Evolutionary conservation across 2,329 filamentous ascomycete species (phyloP).

Genomic region (Dactylellina haptotyla): DNA sequence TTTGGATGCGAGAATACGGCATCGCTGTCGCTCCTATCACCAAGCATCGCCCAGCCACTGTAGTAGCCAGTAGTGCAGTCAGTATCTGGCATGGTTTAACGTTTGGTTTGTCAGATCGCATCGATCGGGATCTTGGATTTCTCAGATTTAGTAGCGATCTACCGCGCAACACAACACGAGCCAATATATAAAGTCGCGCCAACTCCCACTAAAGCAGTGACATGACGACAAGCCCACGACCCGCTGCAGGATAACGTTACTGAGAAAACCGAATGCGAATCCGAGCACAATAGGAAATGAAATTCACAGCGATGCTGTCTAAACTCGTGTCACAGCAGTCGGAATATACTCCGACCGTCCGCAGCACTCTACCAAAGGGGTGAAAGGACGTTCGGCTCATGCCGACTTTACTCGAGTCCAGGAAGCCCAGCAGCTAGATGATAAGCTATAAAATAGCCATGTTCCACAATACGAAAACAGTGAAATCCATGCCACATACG

Average conservation of each 20-base stretch:
- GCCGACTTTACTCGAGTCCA: too few species aligned
- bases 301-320: neutral
- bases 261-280: neutral
- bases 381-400: too few species aligned
- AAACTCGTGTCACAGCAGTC: neutral
- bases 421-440: too few species aligned
- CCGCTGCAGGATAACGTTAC: conserved; percentile 20
- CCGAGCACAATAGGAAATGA: neutral
- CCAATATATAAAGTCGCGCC: conserved; percentile 1
- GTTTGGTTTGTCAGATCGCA: too few species aligned
- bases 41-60: too few species aligned
- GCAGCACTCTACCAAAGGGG: too few species aligned
- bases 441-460: neutral
- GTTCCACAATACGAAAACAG: neutral
- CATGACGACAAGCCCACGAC: conserved; percentile 25
- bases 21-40: too few species aligned
- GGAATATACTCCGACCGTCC: too few species aligned
- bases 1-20: too few species aligned
- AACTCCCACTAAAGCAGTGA: neutral
- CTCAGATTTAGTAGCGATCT: neutral
- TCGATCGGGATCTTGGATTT: too few species aligned
- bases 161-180: conserved; percentile 10
- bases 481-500: neutral
- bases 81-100: too few species aligned
- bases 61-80: too few species aligned